Base-by-base conservation (phyloP, 108 stramenopile genomes). In the Cyclotella atomus region DNA sequence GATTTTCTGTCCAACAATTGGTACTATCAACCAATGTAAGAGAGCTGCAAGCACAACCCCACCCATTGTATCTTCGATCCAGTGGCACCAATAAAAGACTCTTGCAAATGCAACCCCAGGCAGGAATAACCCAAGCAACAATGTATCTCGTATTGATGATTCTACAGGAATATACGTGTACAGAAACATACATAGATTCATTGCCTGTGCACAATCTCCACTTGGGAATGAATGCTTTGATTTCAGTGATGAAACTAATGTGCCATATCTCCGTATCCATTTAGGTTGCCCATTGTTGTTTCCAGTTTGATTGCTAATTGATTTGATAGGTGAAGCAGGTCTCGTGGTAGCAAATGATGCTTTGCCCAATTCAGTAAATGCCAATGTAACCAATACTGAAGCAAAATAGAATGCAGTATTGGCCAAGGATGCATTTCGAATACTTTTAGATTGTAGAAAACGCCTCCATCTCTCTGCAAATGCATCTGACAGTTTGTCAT, bases 181-280 rank as follows among this genome's bases (percentile, higher is more conserved):
- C 19, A 79, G 53, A 21, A 79, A 61, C 36, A 79, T 21, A 43
- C 79, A 73, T 33, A 79, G 65, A 79, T 79, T 79, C 79, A 82
- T 82, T 19, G 76, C 81, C 36, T 77, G 76, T 14, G 75, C 63
- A 61, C 62, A 73, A 63, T 82, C 81, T 10, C 81, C 76, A 23
- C 81, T 77, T 17, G 81, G 81, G 46, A 82, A 82, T 0, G 81
- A 82, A 50, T 82, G 81, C 41, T 82, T 77, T 21, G 81, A 82
- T 67, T 82, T 82, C 35, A 82, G 73, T 20, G 81, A 82, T 50
- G 65, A 75, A 19, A 82, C 81, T 12, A 82, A 54, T 20, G 27
- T n/a, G 34, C 75, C 81, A 65, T 72, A 82, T 34, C 75, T 47
- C 45, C 81, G 30, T 54, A 20, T 45, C 54, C 23, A 43, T 54